phyloP scores from a whole-genome alignment of 805 yeast genomes.

The Lipomyces japonicus region DNA sequence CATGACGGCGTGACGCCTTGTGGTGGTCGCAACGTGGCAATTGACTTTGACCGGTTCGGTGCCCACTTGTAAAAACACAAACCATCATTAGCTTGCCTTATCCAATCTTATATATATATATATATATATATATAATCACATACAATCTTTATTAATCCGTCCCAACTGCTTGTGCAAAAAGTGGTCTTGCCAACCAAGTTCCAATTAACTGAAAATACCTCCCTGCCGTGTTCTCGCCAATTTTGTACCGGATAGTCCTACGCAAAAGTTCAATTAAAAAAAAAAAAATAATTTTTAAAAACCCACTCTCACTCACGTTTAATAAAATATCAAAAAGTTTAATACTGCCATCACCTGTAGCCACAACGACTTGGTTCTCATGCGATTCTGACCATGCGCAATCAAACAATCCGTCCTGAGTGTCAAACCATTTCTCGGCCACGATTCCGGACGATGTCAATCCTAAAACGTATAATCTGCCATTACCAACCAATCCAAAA shows the following conservation, averaged over 20 bases:
- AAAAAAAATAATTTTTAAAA: background rate
- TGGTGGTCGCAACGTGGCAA: slow-evolving; percentile 48
- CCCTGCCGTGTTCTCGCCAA: slow-evolving; percentile 72
- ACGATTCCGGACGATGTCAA: slow-evolving; percentile 61
- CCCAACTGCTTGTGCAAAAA: slow-evolving; percentile 87
- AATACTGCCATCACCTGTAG: slow-evolving; percentile 87
- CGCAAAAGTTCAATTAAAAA: background rate
- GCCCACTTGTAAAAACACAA: slow-evolving; percentile 64
- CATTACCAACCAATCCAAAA: slow-evolving; percentile 93
- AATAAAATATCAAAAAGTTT: slow-evolving; percentile 71
- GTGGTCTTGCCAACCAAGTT: slow-evolving; percentile 60
- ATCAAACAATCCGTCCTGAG: slow-evolving; percentile 90
- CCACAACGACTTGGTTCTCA: slow-evolving; percentile 77
- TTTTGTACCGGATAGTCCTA: slow-evolving; percentile 66
- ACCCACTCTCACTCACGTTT: slow-evolving; percentile 6
- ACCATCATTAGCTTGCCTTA: background rate
- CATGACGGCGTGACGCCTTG: slow-evolving; percentile 26
- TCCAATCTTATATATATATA: background rate
- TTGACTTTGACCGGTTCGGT: slow-evolving; percentile 56
- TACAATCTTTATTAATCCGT: slow-evolving; percentile 68
- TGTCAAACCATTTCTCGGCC: slow-evolving; percentile 54
- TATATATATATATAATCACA: background rate
- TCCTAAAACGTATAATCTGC: slow-evolving; percentile 66
- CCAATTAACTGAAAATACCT: slow-evolving; percentile 73
- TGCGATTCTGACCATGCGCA: slow-evolving; percentile 86